A percentile compares a stretch with the other conserved stretches of the same genome.
Conservation (phyloP, 257 asterid genomes). For the Solanum pimpinellifolium region DNA sequence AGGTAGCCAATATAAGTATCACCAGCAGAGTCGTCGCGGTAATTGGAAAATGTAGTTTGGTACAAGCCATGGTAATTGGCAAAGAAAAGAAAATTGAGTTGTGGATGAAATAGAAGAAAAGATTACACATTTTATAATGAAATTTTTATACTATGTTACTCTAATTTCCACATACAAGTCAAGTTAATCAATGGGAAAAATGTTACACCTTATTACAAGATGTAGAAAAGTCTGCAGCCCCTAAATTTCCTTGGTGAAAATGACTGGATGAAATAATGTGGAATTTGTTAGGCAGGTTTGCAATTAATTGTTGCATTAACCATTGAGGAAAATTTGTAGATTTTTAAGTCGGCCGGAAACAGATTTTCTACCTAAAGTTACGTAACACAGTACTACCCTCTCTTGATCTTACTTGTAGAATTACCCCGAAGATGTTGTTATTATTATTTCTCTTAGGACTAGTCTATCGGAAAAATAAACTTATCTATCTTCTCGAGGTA, state of each 20-base stretch:
- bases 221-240: not conserved
- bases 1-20: not conserved
- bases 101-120: not conserved
- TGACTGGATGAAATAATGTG: not conserved
- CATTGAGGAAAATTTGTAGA: not conserved
- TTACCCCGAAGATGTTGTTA: not conserved
- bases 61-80: not conserved
- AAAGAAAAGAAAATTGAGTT: not conserved
- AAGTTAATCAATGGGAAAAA: not conserved
- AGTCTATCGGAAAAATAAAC: not conserved
- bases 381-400: not conserved
- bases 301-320: not conserved
- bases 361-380: accelerated
- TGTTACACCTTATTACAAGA: not conserved
- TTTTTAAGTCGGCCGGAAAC: not conserved
- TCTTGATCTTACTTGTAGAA: not conserved
- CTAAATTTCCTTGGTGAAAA: not conserved
- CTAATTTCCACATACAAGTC: not conserved
- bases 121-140: not conserved
- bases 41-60: not conserved
- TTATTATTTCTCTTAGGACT: not conserved
- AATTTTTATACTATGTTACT: not conserved
- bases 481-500: not conserved
- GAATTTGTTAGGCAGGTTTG: not conserved
- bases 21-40: not conserved